Percentiles rank a stretch among this genome's conserved stretches.
Conservation (phyloP, 2,329 filamentous ascomycete species). For the Fusarium sarcochroum region DNA sequence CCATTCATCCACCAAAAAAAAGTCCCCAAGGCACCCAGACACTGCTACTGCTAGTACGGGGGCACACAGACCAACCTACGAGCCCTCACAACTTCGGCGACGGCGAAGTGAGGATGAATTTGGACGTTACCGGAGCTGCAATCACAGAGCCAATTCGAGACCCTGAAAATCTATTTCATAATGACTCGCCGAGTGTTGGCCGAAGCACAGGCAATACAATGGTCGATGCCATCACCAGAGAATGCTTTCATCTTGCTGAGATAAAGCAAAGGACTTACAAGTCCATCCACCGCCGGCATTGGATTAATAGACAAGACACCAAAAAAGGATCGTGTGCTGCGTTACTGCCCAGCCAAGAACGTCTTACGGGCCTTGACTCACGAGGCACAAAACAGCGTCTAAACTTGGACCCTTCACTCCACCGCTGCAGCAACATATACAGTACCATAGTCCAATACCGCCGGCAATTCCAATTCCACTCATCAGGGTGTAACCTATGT, state of each 20-base stretch:
- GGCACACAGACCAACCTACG: conserved; percentile 48
- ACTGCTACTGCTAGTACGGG: conserved; percentile 29
- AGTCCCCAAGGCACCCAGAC: conserved; percentile 13
- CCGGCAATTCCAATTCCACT: conserved; percentile 30
- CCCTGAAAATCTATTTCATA: conserved; percentile 16
- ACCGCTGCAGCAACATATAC: conserved; percentile 19
- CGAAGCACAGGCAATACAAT: conserved; percentile 12
- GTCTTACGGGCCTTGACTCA: conserved; percentile 9
- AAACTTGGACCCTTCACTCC: conserved; percentile 27
- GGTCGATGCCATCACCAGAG: conserved; percentile 22
- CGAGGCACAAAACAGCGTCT: conserved; percentile 22
- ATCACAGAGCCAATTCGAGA: conserved; percentile 8
- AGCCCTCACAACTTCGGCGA: conserved; percentile 46
- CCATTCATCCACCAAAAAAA: conserved; percentile 15
- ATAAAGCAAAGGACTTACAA: conserved; percentile 9
- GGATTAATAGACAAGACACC: neutral
- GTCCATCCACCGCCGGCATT: conserved; percentile 18
- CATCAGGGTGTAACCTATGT: conserved; percentile 27
- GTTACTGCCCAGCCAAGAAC: conserved; percentile 3
- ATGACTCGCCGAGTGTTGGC: conserved; percentile 30
- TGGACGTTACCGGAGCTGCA: conserved; percentile 7
- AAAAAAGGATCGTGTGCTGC: conserved; percentile 4
- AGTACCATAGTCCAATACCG: conserved; percentile 19
- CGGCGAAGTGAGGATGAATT: conserved; percentile 43
- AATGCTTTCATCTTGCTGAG: neutral